phyloP scores from a whole-genome alignment of 1,284 basidiomycete genomes.

The Coniferiporia weirii region DNA sequence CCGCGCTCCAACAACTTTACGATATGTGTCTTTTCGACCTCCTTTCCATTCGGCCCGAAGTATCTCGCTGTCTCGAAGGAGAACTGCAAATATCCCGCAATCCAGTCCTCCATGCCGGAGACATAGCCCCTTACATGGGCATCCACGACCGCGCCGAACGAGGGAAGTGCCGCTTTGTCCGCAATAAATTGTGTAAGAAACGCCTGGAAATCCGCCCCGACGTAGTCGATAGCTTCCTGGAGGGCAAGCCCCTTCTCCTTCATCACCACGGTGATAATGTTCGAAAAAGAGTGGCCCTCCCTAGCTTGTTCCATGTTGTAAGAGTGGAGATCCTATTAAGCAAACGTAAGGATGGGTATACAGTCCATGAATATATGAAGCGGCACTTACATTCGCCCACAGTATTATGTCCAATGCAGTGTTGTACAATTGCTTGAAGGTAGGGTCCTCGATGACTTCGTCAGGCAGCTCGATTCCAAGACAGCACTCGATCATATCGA shows the following conservation, averaged over 20 bases:
- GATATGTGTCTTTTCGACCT: conserved; percentile 31
- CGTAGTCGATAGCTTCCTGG: conserved; percentile 53
- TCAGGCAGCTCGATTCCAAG: conserved; percentile 16
- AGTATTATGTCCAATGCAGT: not conserved
- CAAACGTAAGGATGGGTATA: not conserved
- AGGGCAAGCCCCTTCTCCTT: conserved; percentile 42
- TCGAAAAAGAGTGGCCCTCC: conserved; percentile 49
- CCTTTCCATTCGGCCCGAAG: conserved; percentile 42
- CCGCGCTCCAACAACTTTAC: not conserved
- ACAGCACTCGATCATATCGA: conserved; percentile 13
- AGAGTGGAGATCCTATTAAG: conserved; percentile 57
- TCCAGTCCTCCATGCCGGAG: conserved; percentile 44
- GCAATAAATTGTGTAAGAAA: conserved; percentile 44
- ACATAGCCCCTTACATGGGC: conserved; percentile 43
- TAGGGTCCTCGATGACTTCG: conserved; percentile 14
- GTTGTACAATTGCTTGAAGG: not conserved
- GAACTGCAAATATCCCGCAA: conserved; percentile 47
- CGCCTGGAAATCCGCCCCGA: conserved; percentile 47
- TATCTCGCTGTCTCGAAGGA: conserved; percentile 57
- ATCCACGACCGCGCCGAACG: conserved; percentile 8
- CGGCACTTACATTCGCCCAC: not conserved
- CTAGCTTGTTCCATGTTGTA: conserved; percentile 67
- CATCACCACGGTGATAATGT: conserved; percentile 65
- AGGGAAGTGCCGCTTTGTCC: conserved; percentile 29
- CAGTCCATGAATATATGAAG: not conserved